Percentiles rank a stretch among this genome's conserved stretches.
Evolutionary conservation across 2,329 filamentous ascomycete genomes (phyloP).

Genomic region (Ophiostoma perfectum): DNA sequence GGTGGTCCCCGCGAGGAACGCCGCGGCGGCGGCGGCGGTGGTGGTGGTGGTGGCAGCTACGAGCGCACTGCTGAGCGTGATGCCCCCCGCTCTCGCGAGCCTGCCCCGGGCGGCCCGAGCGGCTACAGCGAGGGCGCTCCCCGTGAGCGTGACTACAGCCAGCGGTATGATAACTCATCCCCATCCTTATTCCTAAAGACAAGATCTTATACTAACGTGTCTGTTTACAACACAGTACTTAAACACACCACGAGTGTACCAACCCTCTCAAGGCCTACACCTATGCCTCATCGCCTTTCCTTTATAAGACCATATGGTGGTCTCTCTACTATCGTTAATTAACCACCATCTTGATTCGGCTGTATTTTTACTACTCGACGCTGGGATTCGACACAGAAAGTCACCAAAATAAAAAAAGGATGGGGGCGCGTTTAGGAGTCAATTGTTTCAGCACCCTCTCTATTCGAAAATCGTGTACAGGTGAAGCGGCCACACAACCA

Average conservation of each 20-base stretch:
- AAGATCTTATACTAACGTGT: background rate
- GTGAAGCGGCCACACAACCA: constrained; percentile 10
- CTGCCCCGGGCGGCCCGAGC: constrained; percentile 34
- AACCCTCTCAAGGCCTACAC: background rate
- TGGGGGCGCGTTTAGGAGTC: constrained; percentile 21
- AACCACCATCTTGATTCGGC: constrained; percentile 9
- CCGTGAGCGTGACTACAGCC: constrained; percentile 41
- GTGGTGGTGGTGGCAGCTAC: constrained; percentile 30
- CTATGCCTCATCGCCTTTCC: constrained; percentile 10
- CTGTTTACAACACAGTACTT: background rate
- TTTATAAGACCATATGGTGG: constrained; percentile 1
- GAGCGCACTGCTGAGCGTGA: constrained; percentile 31
- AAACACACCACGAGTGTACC: constrained; percentile 1
- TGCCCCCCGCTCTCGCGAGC: constrained; percentile 24
- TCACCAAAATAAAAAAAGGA: constrained; percentile 17
- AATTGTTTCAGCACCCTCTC: constrained; percentile 16
- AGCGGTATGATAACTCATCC: constrained; percentile 32
- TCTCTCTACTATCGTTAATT: constrained; percentile 11
- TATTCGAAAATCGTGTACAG: constrained; percentile 8
- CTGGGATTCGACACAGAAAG: constrained; percentile 14
- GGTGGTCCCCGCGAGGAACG: constrained; percentile 33
- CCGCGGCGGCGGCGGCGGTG: constrained; percentile 33
- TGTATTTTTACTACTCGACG: constrained; percentile 16
- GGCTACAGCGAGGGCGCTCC: constrained; percentile 40
- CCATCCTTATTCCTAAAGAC: background rate